A percentile compares a stretch with the other conserved stretches of the same genome.
Conservation (phyloP, 768 basidiomycete species). For the Lepiota brunneoincarnata region DNA sequence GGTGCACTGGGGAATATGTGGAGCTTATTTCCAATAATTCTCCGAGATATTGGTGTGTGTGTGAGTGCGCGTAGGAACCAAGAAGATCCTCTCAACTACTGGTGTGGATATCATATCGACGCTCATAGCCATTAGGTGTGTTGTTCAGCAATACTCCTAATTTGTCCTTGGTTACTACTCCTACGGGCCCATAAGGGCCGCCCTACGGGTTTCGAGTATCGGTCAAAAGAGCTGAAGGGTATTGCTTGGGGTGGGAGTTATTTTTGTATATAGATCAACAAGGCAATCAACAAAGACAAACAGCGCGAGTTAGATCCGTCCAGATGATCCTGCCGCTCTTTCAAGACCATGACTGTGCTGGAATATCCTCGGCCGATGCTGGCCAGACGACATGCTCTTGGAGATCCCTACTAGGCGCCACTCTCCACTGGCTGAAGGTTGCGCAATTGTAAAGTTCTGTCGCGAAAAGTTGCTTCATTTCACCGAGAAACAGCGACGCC, state of each 20-base stretch:
- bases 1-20: too few relatives aligned
- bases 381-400: neutral
- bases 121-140: too few relatives aligned
- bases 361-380: slow-evolving; percentile 10
- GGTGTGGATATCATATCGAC: too few relatives aligned
- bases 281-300: neutral
- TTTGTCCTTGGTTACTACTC: too few relatives aligned
- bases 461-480: slow-evolving; percentile 1
- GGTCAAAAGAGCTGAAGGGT: too few relatives aligned
- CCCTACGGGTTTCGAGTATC: too few relatives aligned
- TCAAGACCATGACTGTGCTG: neutral
- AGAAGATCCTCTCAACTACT: too few relatives aligned
- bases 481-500: slow-evolving; percentile 1
- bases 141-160: too few relatives aligned
- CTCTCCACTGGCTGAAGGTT: neutral
- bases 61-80: too few relatives aligned
- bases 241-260: neutral
- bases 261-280: neutral
- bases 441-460: neutral
- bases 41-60: too few relatives aligned
- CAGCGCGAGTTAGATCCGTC: neutral
- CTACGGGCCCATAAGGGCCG: too few relatives aligned
- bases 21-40: too few relatives aligned
- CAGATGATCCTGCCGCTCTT: slow-evolving; percentile 2
- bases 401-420: neutral